Percentiles rank a stretch among this genome's conserved stretches.
These are phyloP conservation scores for Phalaenopsis hybrid DNA, from an alignment of 116 monocot genomes.

Conservation along the genomic window DNA sequence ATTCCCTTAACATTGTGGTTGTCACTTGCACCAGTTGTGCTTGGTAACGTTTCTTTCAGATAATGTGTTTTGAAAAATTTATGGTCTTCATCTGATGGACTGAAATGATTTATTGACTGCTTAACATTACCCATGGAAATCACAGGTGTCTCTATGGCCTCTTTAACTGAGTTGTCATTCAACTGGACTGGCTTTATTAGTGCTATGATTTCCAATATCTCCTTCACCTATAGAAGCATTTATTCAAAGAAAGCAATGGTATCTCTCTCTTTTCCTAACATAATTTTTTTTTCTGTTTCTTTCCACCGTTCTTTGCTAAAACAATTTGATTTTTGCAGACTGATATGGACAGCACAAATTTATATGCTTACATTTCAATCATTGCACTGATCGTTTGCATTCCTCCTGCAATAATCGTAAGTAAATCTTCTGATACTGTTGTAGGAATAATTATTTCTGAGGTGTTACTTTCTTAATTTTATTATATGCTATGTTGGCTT, in stretches of 20 bases:
- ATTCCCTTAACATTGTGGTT: slow-evolving; percentile 83
- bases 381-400: slow-evolving; percentile 87
- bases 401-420: slow-evolving; percentile 88
- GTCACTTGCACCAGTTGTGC: slow-evolving; percentile 92
- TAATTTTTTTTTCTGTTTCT: not conserved
- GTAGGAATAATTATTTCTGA: not conserved
- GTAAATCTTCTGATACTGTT: slow-evolving; percentile 14
- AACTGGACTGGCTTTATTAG: slow-evolving; percentile 97
- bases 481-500: not conserved
- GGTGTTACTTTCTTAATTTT: not conserved
- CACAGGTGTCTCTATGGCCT: slow-evolving; percentile 96
- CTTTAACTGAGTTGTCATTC: slow-evolving; percentile 94
- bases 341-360: slow-evolving; percentile 97
- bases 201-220: slow-evolving; percentile 98
- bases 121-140: not conserved
- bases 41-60: slow-evolving; percentile 54
- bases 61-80: not conserved
- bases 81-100: not conserved
- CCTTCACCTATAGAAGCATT: slow-evolving; percentile 94
- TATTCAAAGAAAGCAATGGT: slow-evolving; percentile 99
- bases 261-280: slow-evolving; percentile 10
- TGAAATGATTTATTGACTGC: not conserved
- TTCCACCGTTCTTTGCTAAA: not conserved
- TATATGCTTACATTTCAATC: slow-evolving; percentile 96
- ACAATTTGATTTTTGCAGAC: slow-evolving; percentile 43